These are phyloP conservation scores for Ophiocordyceps camponoti-leonardi DNA, from an alignment of 2,329 filamentous ascomycete genomes.

Conservation along the genomic window DNA sequence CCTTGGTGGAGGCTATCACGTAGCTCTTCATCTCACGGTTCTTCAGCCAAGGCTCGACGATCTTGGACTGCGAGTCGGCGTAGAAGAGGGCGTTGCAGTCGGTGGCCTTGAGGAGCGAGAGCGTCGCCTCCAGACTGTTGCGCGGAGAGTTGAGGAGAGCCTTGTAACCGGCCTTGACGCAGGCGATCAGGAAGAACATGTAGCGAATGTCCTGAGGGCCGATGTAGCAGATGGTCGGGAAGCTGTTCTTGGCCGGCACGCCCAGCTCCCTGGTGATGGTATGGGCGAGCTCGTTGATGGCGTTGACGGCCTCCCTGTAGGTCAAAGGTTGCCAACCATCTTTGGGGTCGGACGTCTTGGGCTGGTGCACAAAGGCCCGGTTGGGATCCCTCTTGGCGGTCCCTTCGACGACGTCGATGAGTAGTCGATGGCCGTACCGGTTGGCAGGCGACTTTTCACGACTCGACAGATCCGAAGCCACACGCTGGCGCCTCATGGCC, in stretches of 20 bases:
- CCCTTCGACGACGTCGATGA: conserved; percentile 9
- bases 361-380: conserved; percentile 20
- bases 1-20: conserved; percentile 13
- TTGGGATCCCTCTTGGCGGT: conserved; percentile 7
- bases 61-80: conserved; percentile 2
- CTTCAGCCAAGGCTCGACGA: conserved; percentile 4
- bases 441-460: not conserved
- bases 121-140: conserved; percentile 3
- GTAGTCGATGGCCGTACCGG: not conserved
- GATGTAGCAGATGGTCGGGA: conserved; percentile 17
- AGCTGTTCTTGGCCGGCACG: conserved; percentile 8
- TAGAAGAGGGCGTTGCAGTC: conserved; percentile 22
- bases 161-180: conserved; percentile 3
- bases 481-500: not conserved
- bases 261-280: conserved; percentile 19
- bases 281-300: conserved; percentile 13
- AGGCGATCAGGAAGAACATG: conserved; percentile 4
- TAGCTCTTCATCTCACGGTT: conserved; percentile 16
- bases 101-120: conserved; percentile 23
- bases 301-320: conserved; percentile 9
- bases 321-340: conserved; percentile 13
- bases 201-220: conserved; percentile 8
- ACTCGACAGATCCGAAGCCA: not conserved
- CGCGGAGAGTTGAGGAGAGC: conserved; percentile 5
- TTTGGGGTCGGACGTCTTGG: conserved; percentile 9